A percentile compares a stretch with the other conserved stretches of the same genome.
These are phyloP conservation scores for Xylariales sp. DNA, from an alignment of 2,329 filamentous ascomycete species.

Conservation along the genomic window DNA sequence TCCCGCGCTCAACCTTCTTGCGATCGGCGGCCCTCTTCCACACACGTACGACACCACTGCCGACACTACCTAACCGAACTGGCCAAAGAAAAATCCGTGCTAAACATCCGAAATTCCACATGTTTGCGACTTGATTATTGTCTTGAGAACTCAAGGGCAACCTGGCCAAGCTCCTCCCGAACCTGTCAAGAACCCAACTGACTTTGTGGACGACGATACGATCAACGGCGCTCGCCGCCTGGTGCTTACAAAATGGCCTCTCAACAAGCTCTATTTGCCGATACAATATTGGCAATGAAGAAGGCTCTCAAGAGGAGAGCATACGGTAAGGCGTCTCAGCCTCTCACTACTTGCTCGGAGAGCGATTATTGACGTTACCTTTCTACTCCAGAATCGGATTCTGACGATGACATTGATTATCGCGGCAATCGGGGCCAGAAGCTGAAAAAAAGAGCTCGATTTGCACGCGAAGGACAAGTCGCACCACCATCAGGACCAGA, in stretches of 20 bases:
- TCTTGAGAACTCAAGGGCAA: no score
- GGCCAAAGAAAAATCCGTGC: no score
- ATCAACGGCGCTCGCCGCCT: neutral
- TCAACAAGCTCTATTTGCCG: slow-evolving; percentile 59
- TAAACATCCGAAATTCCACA: no score
- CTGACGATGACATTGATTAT: slow-evolving; percentile 66
- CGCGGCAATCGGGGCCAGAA: slow-evolving; percentile 75
- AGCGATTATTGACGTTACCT: slow-evolving; percentile 19
- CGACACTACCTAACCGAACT: no score
- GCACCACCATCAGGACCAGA: slow-evolving; percentile 61
- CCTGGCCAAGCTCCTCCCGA: no score
- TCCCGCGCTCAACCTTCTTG: no score
- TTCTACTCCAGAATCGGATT: slow-evolving; percentile 62
- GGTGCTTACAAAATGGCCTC: slow-evolving; percentile 37
- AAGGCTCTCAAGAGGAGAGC: slow-evolving; percentile 61
- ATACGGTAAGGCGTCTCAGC: slow-evolving; percentile 44
- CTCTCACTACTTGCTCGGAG: slow-evolving; percentile 4
- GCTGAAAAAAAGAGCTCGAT: slow-evolving; percentile 69
- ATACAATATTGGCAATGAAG: slow-evolving; percentile 65
- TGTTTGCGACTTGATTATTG: no score
- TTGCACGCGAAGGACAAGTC: slow-evolving; percentile 66
- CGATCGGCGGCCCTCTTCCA: no score
- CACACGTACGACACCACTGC: no score
- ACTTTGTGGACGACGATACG: no score
- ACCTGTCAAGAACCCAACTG: no score